Evolutionary conservation across 2,329 filamentous ascomycete genomes (phyloP).

Genomic region (Alternaria viburni): DNA sequence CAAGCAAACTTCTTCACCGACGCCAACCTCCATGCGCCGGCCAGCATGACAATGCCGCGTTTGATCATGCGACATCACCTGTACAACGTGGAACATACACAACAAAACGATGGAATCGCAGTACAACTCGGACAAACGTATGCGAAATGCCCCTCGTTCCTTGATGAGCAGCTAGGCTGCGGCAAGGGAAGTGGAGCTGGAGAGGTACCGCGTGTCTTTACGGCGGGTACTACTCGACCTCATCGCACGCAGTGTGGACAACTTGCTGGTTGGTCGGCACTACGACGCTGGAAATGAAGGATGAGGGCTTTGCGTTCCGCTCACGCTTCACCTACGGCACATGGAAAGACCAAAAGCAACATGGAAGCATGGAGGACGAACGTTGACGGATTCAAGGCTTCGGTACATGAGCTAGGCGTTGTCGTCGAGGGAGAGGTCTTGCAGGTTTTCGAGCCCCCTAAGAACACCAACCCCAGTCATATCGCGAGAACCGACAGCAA

Average conservation of each 20-base stretch:
- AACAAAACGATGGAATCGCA: not conserved
- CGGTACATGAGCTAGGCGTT: not conserved
- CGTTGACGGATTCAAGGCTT: not conserved
- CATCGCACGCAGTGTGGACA: not conserved
- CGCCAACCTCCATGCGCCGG: not conserved
- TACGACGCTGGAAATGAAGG: not conserved
- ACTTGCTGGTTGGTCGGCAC: not conserved
- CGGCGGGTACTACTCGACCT: not conserved
- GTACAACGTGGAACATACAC: not conserved
- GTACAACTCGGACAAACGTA: not conserved
- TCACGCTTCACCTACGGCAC: not conserved
- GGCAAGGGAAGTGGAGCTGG: not conserved
- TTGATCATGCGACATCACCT: not conserved
- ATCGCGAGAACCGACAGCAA: not conserved
- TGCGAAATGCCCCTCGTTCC: not conserved
- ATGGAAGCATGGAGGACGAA: not conserved
- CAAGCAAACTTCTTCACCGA: not conserved
- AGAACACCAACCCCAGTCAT: not conserved
- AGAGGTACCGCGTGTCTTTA: not conserved
- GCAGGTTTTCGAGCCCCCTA: not conserved
- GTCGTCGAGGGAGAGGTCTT: not conserved
- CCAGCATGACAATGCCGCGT: rapidly evolving
- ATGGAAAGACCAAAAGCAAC: not conserved
- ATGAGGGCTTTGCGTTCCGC: not conserved
- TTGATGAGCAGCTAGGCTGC: not conserved